A percentile compares a stretch with the other conserved stretches of the same genome.
Evolutionary conservation across 306 rosid species (phyloP).

Genomic region (Cicer bijugum): DNA sequence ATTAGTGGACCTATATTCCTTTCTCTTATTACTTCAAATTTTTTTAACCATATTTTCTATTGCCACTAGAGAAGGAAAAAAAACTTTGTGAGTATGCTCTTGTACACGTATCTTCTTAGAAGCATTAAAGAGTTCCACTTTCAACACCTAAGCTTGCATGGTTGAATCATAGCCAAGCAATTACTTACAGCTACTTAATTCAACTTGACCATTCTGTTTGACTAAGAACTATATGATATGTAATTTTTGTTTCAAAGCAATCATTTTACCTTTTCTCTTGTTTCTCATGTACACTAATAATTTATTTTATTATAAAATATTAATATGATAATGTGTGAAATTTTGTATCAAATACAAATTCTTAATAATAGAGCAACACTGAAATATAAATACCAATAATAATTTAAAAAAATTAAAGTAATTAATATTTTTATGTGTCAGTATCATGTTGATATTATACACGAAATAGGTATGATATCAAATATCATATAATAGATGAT

Average conservation of each 20-base stretch:
- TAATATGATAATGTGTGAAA: background rate
- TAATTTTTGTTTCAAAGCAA: slow-evolving; percentile 14
- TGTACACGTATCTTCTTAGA: slow-evolving; percentile 39
- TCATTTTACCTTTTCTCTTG: background rate
- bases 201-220: slow-evolving; percentile 10
- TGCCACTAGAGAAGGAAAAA: background rate
- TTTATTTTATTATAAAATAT: too few species aligned
- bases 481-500: too few species aligned
- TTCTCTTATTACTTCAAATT: background rate
- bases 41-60: background rate
- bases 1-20: slow-evolving; percentile 21
- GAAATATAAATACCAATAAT: too few species aligned
- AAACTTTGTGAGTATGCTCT: slow-evolving; percentile 26
- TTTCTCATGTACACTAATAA: background rate
- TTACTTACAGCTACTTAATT: slow-evolving; percentile 9
- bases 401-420: too few species aligned
- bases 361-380: too few species aligned
- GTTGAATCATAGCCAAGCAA: slow-evolving; percentile 37
- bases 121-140: slow-evolving; percentile 28
- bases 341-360: too few species aligned
- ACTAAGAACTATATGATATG: background rate
- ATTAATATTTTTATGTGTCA: too few species aligned
- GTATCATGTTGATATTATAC: too few species aligned
- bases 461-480: too few species aligned
- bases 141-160: slow-evolving; percentile 35